These are phyloP conservation scores for Fusarium kyushuense DNA, from an alignment of 2,329 filamentous ascomycete genomes.

Conservation along the genomic window DNA sequence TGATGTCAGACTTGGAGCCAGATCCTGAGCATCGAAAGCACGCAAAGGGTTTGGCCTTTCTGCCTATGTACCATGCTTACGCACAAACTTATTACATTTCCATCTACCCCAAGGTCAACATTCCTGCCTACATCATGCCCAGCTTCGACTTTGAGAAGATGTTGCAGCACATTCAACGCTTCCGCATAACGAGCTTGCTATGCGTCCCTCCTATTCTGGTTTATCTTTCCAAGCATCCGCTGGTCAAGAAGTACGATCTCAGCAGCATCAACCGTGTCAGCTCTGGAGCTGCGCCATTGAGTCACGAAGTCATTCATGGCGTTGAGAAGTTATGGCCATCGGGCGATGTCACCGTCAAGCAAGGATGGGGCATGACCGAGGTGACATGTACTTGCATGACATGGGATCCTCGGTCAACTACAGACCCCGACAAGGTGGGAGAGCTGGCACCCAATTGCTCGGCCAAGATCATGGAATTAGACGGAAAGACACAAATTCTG, in stretches of 20 bases:
- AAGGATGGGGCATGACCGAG: conserved; percentile 93
- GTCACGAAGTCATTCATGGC: conserved; percentile 58
- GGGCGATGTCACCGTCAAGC: conserved; percentile 57
- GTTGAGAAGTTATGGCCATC: conserved; percentile 65
- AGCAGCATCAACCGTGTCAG: conserved; percentile 70
- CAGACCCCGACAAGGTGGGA: conserved; percentile 33
- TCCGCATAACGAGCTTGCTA: conserved; percentile 72
- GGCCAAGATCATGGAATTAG: conserved; percentile 73
- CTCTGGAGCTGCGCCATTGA: conserved; percentile 77
- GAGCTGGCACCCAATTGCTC: conserved; percentile 57
- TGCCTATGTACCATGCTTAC: conserved; percentile 82
- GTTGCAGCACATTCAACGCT: conserved; percentile 75
- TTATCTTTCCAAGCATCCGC: conserved; percentile 76
- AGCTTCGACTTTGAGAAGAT: conserved; percentile 80
- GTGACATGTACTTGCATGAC: conserved; percentile 76
- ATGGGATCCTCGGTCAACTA: conserved; percentile 72
- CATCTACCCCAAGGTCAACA: conserved; percentile 63
- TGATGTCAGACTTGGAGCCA: conserved; percentile 55
- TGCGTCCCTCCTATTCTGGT: conserved; percentile 82
- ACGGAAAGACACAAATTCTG: conserved; percentile 60
- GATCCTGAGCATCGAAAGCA: conserved; percentile 57
- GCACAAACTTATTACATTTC: conserved; percentile 78
- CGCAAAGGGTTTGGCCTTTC: conserved; percentile 68
- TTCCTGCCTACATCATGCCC: conserved; percentile 81
- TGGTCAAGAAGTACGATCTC: conserved; percentile 75